Evolutionary conservation across 371 early-diverging fungal genomes (phyloP).

Genomic region (Polyrhizophydium stewartii): DNA sequence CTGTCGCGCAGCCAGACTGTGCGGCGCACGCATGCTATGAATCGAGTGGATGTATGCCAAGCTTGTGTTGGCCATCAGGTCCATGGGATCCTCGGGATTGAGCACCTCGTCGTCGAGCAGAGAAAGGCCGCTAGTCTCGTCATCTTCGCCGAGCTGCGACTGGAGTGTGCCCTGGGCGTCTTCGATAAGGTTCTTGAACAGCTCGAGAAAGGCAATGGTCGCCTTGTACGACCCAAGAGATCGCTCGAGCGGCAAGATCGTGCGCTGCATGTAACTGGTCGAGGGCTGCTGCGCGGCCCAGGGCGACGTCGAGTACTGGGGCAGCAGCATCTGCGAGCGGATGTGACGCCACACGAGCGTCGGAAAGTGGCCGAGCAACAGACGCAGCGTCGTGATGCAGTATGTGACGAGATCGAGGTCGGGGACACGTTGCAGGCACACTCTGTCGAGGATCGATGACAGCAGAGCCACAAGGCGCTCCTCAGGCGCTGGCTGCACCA

Average conservation of each 20-base stretch:
- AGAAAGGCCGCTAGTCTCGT: too few species aligned
- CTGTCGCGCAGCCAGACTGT: too few species aligned
- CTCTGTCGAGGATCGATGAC: background rate
- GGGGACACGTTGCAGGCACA: background rate
- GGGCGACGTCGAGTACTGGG: slow-evolving; percentile 13
- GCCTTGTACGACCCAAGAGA: slow-evolving; percentile 25
- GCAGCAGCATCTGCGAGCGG: slow-evolving; percentile 26
- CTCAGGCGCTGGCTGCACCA: slow-evolving; percentile 5
- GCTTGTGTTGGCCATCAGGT: background rate
- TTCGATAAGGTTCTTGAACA: slow-evolving; percentile 16
- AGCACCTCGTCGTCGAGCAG: too few species aligned
- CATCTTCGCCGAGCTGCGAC: background rate
- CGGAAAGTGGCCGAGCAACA: slow-evolving; percentile 18
- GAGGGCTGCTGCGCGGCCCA: background rate
- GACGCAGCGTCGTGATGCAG: background rate
- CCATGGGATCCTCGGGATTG: background rate
- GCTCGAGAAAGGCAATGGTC: slow-evolving; percentile 35
- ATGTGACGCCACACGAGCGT: slow-evolving; percentile 28
- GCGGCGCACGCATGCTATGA: too few species aligned
- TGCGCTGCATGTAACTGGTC: slow-evolving; percentile 31
- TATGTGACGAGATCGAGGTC: background rate
- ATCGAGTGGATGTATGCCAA: too few species aligned
- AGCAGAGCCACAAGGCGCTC: slow-evolving; percentile 52
- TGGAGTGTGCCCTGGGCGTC: slow-evolving; percentile 6
- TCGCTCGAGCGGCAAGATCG: slow-evolving; percentile 33